These are phyloP conservation scores for Nakaseomyces uthaithaninus DNA, from an alignment of 1,139 yeast species.

Conservation along the genomic window DNA sequence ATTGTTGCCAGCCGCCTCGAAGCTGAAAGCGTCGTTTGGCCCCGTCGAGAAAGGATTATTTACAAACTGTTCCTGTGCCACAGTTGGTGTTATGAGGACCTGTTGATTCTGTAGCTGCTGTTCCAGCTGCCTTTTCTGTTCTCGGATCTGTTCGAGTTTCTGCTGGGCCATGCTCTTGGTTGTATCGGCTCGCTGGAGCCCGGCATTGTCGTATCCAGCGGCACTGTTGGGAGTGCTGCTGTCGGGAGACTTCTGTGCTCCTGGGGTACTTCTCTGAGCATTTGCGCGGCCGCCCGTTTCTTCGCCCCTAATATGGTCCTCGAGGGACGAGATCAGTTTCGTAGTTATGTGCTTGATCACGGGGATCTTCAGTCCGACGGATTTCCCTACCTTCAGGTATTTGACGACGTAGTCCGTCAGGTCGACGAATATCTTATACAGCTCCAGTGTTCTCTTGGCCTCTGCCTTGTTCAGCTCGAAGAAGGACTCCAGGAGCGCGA, in stretches of 20 bases:
- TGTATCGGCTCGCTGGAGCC: too few relatives aligned
- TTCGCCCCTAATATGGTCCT: slow-evolving; percentile 48
- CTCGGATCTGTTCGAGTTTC: slow-evolving; percentile 25
- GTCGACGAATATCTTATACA: slow-evolving; percentile 78
- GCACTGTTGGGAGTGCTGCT: slow-evolving; percentile 10
- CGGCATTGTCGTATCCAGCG: slow-evolving; percentile 7
- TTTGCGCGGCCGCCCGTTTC: slow-evolving; percentile 2
- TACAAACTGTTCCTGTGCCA: slow-evolving; percentile 21
- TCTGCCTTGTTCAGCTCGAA: slow-evolving; percentile 84
- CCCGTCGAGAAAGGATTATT: slow-evolving; percentile 25
- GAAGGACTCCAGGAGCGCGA: slow-evolving; percentile 83
- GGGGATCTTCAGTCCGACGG: slow-evolving; percentile 87
- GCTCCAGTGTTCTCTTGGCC: slow-evolving; percentile 77
- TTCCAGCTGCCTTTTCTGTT: slow-evolving; percentile 25
- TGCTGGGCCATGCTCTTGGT: slow-evolving; percentile 20
- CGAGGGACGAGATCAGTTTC: slow-evolving; percentile 75
- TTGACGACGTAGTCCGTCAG: slow-evolving; percentile 83
- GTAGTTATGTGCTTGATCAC: slow-evolving; percentile 97
- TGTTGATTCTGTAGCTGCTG: slow-evolving; percentile 28
- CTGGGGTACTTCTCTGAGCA: slow-evolving; percentile 7
- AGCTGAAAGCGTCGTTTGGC: slow-evolving; percentile 13
- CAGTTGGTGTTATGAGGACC: slow-evolving; percentile 23
- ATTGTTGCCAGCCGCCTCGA: slow-evolving; percentile 20
- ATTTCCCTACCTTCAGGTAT: slow-evolving; percentile 80
- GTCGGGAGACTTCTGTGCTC: slow-evolving; percentile 12